Evolutionary conservation across 169 alveolate genomes (phyloP), one percentile per base, ranked within the genome.

Genomic region (Ichthyophthirius multifiliis): DNA sequence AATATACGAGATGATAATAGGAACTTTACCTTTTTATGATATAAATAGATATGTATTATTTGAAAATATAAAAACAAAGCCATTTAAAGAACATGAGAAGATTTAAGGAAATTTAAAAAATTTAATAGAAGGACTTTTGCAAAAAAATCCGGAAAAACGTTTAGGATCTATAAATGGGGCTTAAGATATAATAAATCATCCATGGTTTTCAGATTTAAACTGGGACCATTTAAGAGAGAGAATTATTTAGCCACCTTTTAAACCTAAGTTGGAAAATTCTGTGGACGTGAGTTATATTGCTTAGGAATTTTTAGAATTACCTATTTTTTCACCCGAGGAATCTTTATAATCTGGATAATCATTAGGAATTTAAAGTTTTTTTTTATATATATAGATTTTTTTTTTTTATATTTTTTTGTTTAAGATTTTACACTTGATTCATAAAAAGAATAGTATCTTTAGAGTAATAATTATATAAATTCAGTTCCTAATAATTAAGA

Each of bases 1-100:
- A 20, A 64, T 93, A 37, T 93, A 89, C 77, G 97, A 93, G 75
- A 89, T 93, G 94, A 41, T 87, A n/a, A 71, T 79, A 5, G 95
- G 95, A 41, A 65, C 39, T 13, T 88, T 89, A 27, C 93, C 95
- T 30, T 87, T 71, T 46, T 83, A 79, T 73, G 43, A 6, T 5
- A 27, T 79, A 45, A 85, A 85, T 32, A 67, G 92, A 76, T 83
- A 83, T 5, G 76, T 80, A 67, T 48, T 91, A 5, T 85, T 80
- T 44, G 48, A 85, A 47, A 85, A 87, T 65, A 91, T 91, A 23
- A 84, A 84, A 71, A 55, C 78, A 46, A 84, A 84, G 0, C 34
- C 63, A 43, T 65, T 64, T 20, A 65, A 65, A 43, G 47, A 64
- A 83, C 95, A 76, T 10, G 37, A 43, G 0, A 41, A 82, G 71